These are phyloP conservation scores for Sanghuangporus sanghuang DNA, from an alignment of 1,284 basidiomycete species.

Conservation along the genomic window DNA sequence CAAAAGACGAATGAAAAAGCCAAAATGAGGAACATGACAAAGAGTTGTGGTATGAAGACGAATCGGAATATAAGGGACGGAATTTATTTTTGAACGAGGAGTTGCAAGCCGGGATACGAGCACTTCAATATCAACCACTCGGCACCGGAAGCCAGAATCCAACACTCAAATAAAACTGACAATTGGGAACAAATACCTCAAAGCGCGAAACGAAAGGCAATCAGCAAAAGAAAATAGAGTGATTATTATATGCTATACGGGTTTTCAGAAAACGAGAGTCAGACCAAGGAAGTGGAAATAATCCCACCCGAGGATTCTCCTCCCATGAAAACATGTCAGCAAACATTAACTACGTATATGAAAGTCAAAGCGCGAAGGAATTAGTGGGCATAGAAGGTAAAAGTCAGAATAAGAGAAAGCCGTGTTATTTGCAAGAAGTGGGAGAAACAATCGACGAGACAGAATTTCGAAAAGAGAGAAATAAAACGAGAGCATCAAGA, in stretches of 20 bases:
- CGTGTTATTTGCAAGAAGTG: not conserved
- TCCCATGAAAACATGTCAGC: not conserved
- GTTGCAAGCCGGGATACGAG: too few species aligned
- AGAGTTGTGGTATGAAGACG: too few species aligned
- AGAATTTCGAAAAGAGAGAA: not conserved
- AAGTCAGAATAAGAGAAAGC: not conserved
- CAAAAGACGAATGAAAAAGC: too few species aligned
- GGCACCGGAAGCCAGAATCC: too few species aligned
- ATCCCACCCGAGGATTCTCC: not conserved
- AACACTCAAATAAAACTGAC: too few species aligned
- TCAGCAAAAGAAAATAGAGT: not conserved
- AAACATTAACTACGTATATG: not conserved
- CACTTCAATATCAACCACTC: too few species aligned
- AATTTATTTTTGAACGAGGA: too few species aligned
- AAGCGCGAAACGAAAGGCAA: not conserved
- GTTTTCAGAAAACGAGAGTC: not conserved
- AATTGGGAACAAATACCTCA: too few species aligned
- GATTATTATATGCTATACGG: too few species aligned
- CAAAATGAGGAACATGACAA: too few species aligned
- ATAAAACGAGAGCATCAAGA: not conserved
- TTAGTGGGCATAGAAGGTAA: not conserved
- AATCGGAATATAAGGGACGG: too few species aligned
- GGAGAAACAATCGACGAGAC: not conserved
- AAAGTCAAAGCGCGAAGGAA: not conserved
- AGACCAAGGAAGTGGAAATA: not conserved